Conservation (phyloP, 495 filamentous ascomycete genomes). For the Penicillium lagena region DNA sequence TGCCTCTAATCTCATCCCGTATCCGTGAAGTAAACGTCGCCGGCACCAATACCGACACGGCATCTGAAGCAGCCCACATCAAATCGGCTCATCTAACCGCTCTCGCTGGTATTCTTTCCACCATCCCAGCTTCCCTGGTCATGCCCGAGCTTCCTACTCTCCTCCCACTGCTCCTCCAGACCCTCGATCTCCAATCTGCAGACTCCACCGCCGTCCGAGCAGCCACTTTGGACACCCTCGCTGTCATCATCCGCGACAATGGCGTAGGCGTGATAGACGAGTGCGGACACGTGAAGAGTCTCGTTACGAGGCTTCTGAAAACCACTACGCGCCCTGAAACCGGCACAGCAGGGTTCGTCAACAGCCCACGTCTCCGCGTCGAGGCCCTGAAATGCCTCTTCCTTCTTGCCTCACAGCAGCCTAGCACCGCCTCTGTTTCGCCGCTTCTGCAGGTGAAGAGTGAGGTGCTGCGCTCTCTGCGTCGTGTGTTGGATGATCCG, state of each 20-base stretch:
- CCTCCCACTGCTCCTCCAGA: slow-evolving; percentile 63
- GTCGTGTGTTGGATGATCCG: slow-evolving; percentile 55
- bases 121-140: slow-evolving; percentile 53
- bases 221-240: slow-evolving; percentile 56
- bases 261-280: slow-evolving; percentile 43
- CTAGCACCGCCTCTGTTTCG: slow-evolving; percentile 22
- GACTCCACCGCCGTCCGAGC: slow-evolving; percentile 49
- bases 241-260: slow-evolving; percentile 52
- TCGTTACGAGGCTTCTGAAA: slow-evolving; percentile 53
- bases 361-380: slow-evolving; percentile 40
- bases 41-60: slow-evolving; percentile 6
- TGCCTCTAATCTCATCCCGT: slow-evolving; percentile 49
- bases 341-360: slow-evolving; percentile 6
- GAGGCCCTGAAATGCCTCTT: slow-evolving; percentile 51
- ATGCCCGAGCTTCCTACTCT: slow-evolving; percentile 53
- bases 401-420: slow-evolving; percentile 40
- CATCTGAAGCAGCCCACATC: slow-evolving; percentile 18
- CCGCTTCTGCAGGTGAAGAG: slow-evolving; percentile 52
- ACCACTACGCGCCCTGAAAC: slow-evolving; percentile 19
- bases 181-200: slow-evolving; percentile 52
- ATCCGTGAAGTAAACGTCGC: slow-evolving; percentile 44
- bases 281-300: slow-evolving; percentile 53
- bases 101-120: slow-evolving; percentile 56
- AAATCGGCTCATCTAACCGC: slow-evolving; percentile 62
- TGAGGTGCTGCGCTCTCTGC: slow-evolving; percentile 49